These are phyloP conservation scores for Histomonas meleagridis DNA, from an alignment of 208 protist species.

Conservation along the genomic window DNA sequence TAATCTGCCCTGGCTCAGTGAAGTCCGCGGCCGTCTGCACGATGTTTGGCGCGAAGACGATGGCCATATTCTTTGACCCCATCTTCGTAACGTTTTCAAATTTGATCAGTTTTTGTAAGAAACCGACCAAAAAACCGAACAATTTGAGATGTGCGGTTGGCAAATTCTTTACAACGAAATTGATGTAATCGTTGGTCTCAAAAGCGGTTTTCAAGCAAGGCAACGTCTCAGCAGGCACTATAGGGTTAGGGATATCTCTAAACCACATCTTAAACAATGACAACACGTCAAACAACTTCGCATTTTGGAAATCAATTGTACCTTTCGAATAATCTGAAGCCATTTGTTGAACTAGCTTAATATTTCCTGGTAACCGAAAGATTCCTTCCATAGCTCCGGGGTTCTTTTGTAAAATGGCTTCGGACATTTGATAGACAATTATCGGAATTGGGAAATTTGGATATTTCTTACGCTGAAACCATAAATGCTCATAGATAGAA, in stretches of 20 bases:
- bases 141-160: background rate
- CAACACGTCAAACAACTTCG: background rate
- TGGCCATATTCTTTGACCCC: background rate
- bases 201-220: background rate
- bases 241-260: background rate
- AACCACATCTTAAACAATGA: background rate
- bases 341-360: background rate
- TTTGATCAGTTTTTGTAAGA: background rate
- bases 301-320: background rate
- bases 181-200: background rate
- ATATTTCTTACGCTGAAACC: background rate
- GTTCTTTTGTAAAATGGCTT: background rate
- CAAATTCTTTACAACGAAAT: background rate
- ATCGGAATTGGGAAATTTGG: background rate
- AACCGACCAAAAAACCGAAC: background rate
- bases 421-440: background rate
- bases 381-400: background rate
- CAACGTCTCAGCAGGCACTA: background rate
- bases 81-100: background rate
- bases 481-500: background rate
- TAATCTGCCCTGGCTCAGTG: background rate
- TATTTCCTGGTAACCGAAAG: background rate
- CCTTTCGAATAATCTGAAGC: background rate
- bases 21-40: background rate
- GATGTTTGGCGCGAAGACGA: conserved; percentile 19